These are phyloP conservation scores for Gaertneriomyces semiglobifer DNA, from an alignment of 192 early-diverging fungal genomes.

Conservation along the genomic window DNA sequence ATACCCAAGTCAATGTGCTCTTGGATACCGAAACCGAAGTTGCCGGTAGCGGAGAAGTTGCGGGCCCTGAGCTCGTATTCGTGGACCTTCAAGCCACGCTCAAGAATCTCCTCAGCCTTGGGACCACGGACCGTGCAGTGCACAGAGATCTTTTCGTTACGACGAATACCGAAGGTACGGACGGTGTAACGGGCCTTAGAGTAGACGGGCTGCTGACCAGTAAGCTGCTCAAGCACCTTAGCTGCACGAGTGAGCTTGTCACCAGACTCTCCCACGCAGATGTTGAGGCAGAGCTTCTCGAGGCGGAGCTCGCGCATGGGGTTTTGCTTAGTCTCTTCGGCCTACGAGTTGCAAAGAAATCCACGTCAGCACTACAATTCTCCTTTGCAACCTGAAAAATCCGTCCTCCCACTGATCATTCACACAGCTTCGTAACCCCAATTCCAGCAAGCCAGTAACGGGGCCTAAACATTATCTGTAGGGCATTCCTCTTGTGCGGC, in stretches of 20 bases:
- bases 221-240: conserved; percentile 99
- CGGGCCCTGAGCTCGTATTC: conserved; percentile 93
- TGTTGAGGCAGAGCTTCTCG: conserved; percentile 99
- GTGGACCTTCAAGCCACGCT: conserved; percentile 99
- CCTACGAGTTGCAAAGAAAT: too few species aligned
- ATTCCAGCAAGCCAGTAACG: too few species aligned
- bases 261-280: conserved; percentile 95
- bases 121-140: conserved; percentile 98
- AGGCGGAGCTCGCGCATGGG: conserved; percentile 94
- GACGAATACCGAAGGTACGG: conserved; percentile 99
- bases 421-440: too few species aligned
- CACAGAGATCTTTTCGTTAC: conserved; percentile 99
- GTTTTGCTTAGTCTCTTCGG: conserved; percentile 58
- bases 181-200: conserved; percentile 99
- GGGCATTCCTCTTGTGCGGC: too few species aligned
- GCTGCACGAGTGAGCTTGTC: conserved; percentile 99
- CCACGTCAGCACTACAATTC: too few species aligned
- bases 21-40: conserved; percentile 99
- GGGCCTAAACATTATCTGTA: too few species aligned
- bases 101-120: conserved; percentile 96
- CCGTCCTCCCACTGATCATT: too few species aligned
- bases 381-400: too few species aligned
- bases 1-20: conserved; percentile 99
- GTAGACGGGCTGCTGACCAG: conserved; percentile 97
- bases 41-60: conserved; percentile 98